Evolutionary conservation across 148 eudicot species (phyloP).

Genomic region (Rhododendron griersonianum): DNA sequence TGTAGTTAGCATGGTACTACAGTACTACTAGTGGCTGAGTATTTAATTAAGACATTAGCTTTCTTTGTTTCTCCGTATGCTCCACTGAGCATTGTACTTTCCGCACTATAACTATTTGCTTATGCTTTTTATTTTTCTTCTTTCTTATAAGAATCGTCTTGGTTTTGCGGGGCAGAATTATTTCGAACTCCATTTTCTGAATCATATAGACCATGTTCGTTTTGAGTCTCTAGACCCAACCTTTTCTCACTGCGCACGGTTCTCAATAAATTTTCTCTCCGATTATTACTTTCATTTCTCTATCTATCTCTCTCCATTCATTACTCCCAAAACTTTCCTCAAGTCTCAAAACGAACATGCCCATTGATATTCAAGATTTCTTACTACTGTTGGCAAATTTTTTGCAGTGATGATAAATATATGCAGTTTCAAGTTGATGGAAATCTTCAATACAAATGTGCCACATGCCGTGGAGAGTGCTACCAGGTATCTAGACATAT

Average conservation of each 20-base stretch:
- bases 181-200: neutral
- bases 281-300: no score
- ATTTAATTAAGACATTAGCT: neutral
- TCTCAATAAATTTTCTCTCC: no score
- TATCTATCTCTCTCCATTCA: no score
- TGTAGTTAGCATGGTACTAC: neutral
- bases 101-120: neutral
- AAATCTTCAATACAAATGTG: slow-evolving; percentile 85
- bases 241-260: no score
- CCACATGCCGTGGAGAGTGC: slow-evolving; percentile 96
- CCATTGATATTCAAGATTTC: neutral
- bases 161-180: neutral
- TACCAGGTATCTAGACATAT: slow-evolving; percentile 48
- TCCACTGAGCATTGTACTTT: neutral
- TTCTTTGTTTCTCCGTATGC: neutral
- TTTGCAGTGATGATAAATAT: slow-evolving; percentile 82
- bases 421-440: slow-evolving; percentile 85
- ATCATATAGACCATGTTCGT: neutral
- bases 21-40: neutral
- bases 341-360: no score
- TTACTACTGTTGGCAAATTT: neutral
- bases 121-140: neutral
- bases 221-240: no score
- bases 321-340: no score
- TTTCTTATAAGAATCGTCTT: neutral